Evolutionary conservation across 495 filamentous ascomycete genomes (phyloP).

Genomic region (Penicillium alfredii): DNA sequence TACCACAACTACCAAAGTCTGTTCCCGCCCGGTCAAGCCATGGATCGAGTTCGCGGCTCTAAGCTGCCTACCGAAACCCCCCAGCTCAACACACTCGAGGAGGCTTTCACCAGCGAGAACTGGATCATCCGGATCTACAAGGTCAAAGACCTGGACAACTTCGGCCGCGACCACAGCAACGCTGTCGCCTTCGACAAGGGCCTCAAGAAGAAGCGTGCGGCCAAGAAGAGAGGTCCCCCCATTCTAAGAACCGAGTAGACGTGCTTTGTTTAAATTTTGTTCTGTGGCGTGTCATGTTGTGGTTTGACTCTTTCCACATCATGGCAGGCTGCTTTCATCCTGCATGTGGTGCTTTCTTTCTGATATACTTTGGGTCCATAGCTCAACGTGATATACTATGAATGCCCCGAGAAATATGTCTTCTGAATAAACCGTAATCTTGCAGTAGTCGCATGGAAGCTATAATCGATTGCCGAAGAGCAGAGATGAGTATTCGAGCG

Average conservation of each 20-base stretch:
- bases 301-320: not conserved
- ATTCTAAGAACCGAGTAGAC: conserved; percentile 77
- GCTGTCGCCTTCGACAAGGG: conserved; percentile 88
- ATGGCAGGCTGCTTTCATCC: too few species aligned
- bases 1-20: conserved; percentile 96
- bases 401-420: conserved; percentile 4
- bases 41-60: conserved; percentile 80
- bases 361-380: too few species aligned
- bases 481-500: too few species aligned
- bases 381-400: conserved; percentile 15
- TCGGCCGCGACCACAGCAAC: conserved; percentile 80
- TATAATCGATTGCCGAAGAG: too few species aligned
- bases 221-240: conserved; percentile 71
- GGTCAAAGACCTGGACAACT: conserved; percentile 96
- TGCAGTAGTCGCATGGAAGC: too few species aligned
- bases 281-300: conserved; percentile 4
- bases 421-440: too few species aligned
- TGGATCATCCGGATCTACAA: conserved; percentile 99
- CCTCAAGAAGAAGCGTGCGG: conserved; percentile 85
- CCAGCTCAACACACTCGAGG: conserved; percentile 80
- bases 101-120: conserved; percentile 98
- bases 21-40: conserved; percentile 86
- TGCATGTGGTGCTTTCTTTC: too few species aligned
- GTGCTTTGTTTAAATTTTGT: conserved; percentile 6
- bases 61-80: conserved; percentile 82